Base-by-base conservation (phyloP, 176 grass and related monocot species). In the Leersia perrieri region DNA sequence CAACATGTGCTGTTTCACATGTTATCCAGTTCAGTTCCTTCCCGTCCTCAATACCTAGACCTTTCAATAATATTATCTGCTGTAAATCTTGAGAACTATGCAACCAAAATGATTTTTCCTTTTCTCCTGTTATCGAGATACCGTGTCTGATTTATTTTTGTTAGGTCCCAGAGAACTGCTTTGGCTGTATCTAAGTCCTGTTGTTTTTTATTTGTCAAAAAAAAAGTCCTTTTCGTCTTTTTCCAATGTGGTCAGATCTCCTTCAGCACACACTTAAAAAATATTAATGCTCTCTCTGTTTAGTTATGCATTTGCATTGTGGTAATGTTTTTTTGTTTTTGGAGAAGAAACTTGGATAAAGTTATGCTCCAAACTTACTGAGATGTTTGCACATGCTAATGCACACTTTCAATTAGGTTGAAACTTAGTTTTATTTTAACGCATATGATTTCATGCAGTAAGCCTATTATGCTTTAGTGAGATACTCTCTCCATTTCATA, bases 71-170 rank as follows among this genome's bases (percentile, higher is more conserved):
- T 47, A 12, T 60, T 49, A 65, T 47, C 0, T 58, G 13, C 67
- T 85, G 45, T 40, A 41, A 72, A 38, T 66, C 61, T 76, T 82
- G 9, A 20, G 34, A 22, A 29, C 29, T 75, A 42, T 70, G 82
- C 35, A 82, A 5, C 58, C 74, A 76, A 60, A 33, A 44, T 13
- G 63, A 70, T 40, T 26, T 76, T 34, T 13, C 9, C 11, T 85
- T 33, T 36, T 85, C 72, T 85, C 77, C 82, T 15, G 4, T 63
- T 79, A 28, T 7, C 41, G 15, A 55, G 33, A 66, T 44, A 76
- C 2, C 28, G 39, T 75, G 32, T 42, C 63, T 18, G 1, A 26
- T 25, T 28, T 72, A 28, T 66, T 63, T 76, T 75, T 16, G 16
- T 68, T 84, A 38, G 20, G 49, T 62, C 40, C 0, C 26, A 51